Base-by-base conservation (phyloP, 768 basidiomycete genomes). In the Kwoniella bestiolae region DNA sequence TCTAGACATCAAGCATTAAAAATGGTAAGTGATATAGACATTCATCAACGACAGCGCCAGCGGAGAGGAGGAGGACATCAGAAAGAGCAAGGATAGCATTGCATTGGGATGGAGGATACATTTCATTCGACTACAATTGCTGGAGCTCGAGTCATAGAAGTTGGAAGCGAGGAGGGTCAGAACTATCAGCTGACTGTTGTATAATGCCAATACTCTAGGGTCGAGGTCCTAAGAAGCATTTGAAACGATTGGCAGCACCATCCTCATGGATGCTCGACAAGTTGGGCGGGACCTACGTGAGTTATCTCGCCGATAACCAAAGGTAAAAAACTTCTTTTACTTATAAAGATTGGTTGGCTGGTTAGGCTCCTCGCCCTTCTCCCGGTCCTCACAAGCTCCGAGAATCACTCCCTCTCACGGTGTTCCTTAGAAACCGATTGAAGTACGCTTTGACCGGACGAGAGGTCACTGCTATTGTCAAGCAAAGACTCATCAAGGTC, bases 191-290 rank as follows among this genome's bases (percentile, higher is more conserved):
- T 64, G 28, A 68, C 60, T 34, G n/a, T 51, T 25, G 14, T 51
- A 21, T 35, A 16, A 55, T 28, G 28, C 53, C 25, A 7, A 2
- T 25, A 21, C 38, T 12, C 5, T 59, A 96, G 94, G 93, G 87
- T 81, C 90, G 94, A 83, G 94, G 94, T 89, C 94, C 94, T 71
- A 96, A 91, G 90, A 96, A 96, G 85, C 94, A 97, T 82, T 87
- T 97, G 85, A 97, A 97, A 87, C 91, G 95, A 80, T 88, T 98
- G 66, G 89, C 89, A 73, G 96, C 96, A 68, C 96, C 96, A 70
- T 95, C 93, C 51, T 90, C 92, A 85, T 99, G 96, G 96, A 97
- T 99, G 94, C 87, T 99, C 70, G 93, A 98, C 87, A 99, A 99
- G 86, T 84, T 99, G 91, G 80, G 74, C 69, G 82, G 80, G 60